Conservation (phyloP, 768 basidiomycete species). For the Termitomyces sp. region DNA sequence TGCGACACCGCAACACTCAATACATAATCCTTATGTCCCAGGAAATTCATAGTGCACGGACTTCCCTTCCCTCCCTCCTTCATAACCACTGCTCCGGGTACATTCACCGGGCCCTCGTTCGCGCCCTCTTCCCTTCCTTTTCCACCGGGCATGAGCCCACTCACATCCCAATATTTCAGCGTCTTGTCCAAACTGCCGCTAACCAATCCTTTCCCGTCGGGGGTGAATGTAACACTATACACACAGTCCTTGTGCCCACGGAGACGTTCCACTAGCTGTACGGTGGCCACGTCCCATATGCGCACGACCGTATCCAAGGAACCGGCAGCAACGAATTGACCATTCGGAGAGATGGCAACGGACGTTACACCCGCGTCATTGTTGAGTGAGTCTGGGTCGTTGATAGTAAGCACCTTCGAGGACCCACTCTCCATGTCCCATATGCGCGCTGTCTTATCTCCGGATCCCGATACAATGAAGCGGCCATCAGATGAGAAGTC, state of each 20-base stretch:
- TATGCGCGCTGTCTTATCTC: conserved; percentile 50
- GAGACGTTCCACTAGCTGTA: conserved; percentile 65
- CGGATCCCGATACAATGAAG: conserved; percentile 85
- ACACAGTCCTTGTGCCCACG: conserved; percentile 81
- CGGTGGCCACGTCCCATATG: conserved; percentile 75
- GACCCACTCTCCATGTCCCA: conserved; percentile 37
- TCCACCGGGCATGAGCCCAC: conserved; percentile 65
- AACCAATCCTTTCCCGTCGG: conserved; percentile 85
- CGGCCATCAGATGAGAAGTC: conserved; percentile 87
- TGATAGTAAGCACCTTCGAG: conserved; percentile 41
- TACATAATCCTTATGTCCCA: conserved; percentile 79
- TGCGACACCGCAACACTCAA: conserved; percentile 71
- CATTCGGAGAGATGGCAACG: conserved; percentile 75
- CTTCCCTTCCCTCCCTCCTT: conserved; percentile 51
- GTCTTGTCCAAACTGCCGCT: conserved; percentile 91
- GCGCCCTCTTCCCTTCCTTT: conserved; percentile 48
- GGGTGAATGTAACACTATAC: conserved; percentile 88
- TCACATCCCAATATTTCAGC: conserved; percentile 83
- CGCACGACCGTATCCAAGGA: conserved; percentile 72
- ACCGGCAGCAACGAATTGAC: conserved; percentile 59
- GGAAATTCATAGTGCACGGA: conserved; percentile 76
- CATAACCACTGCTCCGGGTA: conserved; percentile 13
- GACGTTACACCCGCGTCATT: conserved; percentile 65
- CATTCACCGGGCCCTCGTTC: conserved; percentile 31
- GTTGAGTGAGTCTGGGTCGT: conserved; percentile 43